Evolutionary conservation across 1,284 basidiomycete species (phyloP), one percentile per base, ranked within the genome.

Genomic region (Cystobasidiaceae sp.): DNA sequence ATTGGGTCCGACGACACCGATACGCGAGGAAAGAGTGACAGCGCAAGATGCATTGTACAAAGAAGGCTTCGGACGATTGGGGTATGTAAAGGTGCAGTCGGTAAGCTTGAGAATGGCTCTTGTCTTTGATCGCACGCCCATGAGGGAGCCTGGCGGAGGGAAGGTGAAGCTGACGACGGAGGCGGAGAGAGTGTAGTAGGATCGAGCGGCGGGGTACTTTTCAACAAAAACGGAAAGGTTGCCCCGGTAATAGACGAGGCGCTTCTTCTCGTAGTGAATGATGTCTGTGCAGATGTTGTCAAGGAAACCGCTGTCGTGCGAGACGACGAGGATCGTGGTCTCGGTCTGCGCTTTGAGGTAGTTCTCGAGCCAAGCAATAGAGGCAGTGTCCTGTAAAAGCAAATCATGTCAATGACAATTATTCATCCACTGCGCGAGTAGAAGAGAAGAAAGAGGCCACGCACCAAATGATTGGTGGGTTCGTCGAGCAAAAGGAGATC

Each of bases 281-380:
- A 98, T 93, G 79, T 98, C 94, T 70, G 94, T 93, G 71, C 93
- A 97, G 67, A 97, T 85, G 78, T 90, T 89, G 81, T 98, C 94
- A 72, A 98, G 81, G 82, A 98, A 98, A 75, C 91, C 88, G 72
- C 93, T 96, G 81, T 98, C 94, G 82, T 98, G 94, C 80, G 92
- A 96, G 78, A 98, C 83, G 74, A 97, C 93, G 72, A 98, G 81
- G 77, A 90, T 93, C 59, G 94, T 98, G 70, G 94, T 83, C 70
- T 89, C 84, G 68, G 81, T 86, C 74, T 93, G 87, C 21, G 85
- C 81, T 68, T 83, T 84, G 50, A 97, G 83, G 80, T 93, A 98
- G 71, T 90, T 80, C 78, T 97, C 91, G 37, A 98, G 81, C 96
- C 94, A 98, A 69, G 85, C 81, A 59, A 98, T 93, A 62, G 93